phyloP scores from a whole-genome alignment of 768 basidiomycete genomes.

The Suillus hirtellus region DNA sequence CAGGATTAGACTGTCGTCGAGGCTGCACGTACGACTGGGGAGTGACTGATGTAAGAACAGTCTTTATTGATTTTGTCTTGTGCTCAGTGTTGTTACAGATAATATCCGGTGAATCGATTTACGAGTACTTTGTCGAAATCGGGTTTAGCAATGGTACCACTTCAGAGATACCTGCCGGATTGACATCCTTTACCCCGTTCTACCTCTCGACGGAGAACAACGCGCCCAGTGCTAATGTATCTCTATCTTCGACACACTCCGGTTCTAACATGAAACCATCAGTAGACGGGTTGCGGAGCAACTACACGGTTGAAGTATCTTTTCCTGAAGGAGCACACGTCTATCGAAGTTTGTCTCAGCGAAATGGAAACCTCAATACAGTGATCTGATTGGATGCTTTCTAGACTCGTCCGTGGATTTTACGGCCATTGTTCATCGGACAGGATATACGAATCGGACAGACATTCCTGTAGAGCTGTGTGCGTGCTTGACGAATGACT shows the following conservation, averaged over 20 bases:
- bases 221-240: not conserved
- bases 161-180: conserved; percentile 20
- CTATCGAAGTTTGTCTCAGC: not conserved
- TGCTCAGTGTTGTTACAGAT: not conserved
- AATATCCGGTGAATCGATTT: conserved; percentile 4
- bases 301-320: conserved; percentile 10
- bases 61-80: not conserved
- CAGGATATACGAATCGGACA: conserved; percentile 12
- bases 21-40: not conserved
- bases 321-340: not conserved
- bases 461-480: conserved; percentile 4
- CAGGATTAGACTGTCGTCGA: conserved; percentile 10
- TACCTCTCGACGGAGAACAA: not conserved
- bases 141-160: conserved; percentile 21
- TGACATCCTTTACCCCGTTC: conserved; percentile 20
- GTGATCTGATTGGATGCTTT: not conserved
- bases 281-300: conserved; percentile 6
- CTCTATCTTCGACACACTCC: not conserved
- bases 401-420: conserved; percentile 6
- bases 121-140: conserved; percentile 23
- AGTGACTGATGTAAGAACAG: not conserved
- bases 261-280: not conserved
- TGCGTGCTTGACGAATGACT: too few relatives aligned
- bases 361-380: not conserved
- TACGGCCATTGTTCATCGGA: conserved; percentile 4